phyloP scores from a whole-genome alignment of 371 early-diverging fungal genomes.

The Mortierella polycephala region DNA sequence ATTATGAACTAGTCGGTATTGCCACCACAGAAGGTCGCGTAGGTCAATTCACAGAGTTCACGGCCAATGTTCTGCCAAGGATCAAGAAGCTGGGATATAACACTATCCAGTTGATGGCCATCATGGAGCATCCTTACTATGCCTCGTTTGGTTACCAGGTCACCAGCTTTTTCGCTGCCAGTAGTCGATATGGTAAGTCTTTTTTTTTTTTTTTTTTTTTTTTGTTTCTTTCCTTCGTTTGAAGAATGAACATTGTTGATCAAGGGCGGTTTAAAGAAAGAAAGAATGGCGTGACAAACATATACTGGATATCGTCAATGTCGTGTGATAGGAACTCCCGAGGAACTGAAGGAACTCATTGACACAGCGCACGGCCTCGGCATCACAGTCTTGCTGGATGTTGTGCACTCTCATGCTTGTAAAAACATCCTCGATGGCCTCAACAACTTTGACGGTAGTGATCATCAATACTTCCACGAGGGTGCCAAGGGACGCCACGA shows the following conservation, averaged over 20 bases:
- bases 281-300: background rate
- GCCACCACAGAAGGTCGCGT: constrained; percentile 85
- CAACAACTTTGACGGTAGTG: constrained; percentile 96
- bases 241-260: background rate
- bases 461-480: constrained; percentile 95
- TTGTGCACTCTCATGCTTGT: constrained; percentile 97
- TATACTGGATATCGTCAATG: background rate
- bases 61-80: constrained; percentile 84
- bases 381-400: constrained; percentile 88
- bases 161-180: constrained; percentile 93
- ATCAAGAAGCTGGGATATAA: constrained; percentile 94
- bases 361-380: constrained; percentile 94
- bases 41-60: constrained; percentile 90
- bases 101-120: constrained; percentile 95
- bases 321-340: constrained; percentile 71
- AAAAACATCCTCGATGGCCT: constrained; percentile 95
- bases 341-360: constrained; percentile 89
- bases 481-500: constrained; percentile 91
- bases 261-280: background rate
- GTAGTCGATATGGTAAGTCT: constrained; percentile 87
- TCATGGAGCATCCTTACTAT: constrained; percentile 99
- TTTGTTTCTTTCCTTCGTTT: too few species aligned
- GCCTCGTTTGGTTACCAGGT: constrained; percentile 98
- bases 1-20: constrained; percentile 81
- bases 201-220: background rate